Conservation (phyloP, 78 protist species). For the Pelomyxa schiedti region DNA sequence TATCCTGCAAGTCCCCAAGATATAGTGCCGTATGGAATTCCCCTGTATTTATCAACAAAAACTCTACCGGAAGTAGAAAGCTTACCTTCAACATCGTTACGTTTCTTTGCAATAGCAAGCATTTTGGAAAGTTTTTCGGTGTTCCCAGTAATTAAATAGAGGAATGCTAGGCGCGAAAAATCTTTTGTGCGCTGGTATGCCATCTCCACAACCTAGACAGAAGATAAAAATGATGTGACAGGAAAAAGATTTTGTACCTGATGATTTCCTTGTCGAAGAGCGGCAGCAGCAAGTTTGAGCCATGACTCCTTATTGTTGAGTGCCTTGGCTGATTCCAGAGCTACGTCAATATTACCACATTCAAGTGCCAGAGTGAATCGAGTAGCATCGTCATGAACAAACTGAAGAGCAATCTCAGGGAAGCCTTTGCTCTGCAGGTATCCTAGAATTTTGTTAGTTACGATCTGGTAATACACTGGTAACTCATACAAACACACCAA, state of each 20-base stretch:
- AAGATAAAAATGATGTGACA: background rate
- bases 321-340: conserved; percentile 64
- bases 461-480: too few species aligned
- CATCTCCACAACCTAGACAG: conserved; percentile 74
- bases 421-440: conserved; percentile 80
- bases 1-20: conserved; percentile 79
- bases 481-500: too few species aligned
- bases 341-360: conserved; percentile 90
- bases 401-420: conserved; percentile 86
- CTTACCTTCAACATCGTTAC: conserved; percentile 56
- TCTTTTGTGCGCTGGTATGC: conserved; percentile 70
- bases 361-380: conserved; percentile 93
- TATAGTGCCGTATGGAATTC: conserved; percentile 82
- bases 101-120: conserved; percentile 67
- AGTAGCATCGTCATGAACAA: conserved; percentile 85
- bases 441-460: too few species aligned
- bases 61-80: too few species aligned
- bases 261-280: conserved; percentile 84
- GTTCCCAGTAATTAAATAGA: conserved; percentile 91
- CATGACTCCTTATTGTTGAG: conserved; percentile 79
- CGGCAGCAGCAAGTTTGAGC: conserved; percentile 74
- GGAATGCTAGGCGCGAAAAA: conserved; percentile 82
- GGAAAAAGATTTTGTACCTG: conserved; percentile 8
- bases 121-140: conserved; percentile 70
- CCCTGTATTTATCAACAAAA: too few species aligned